A percentile compares a stretch with the other conserved stretches of the same genome.
Evolutionary conservation across 257 asterid species (phyloP).

Genomic region (Przewalskia tangutica): DNA sequence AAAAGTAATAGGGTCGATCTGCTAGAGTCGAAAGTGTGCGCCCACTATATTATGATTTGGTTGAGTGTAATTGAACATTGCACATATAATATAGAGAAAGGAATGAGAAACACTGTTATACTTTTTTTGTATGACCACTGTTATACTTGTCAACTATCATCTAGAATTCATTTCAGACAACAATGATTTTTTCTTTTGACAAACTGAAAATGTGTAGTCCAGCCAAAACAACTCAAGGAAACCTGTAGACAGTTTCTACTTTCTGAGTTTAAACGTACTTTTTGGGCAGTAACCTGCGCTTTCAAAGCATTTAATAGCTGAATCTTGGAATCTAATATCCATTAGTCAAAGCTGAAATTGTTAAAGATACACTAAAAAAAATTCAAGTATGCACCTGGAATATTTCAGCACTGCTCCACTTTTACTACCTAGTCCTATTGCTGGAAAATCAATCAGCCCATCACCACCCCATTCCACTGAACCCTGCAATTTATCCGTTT

Average conservation of each 20-base stretch:
- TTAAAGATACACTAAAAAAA: not conserved
- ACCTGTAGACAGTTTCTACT: not conserved
- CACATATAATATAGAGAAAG: too few species aligned
- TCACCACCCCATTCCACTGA: constrained; percentile 78
- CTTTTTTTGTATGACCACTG: too few species aligned
- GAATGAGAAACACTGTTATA: too few species aligned
- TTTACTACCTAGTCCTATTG: constrained; percentile 57
- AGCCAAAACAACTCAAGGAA: not conserved
- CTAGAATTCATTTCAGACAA: not conserved
- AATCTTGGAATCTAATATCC: not conserved
- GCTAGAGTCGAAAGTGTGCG: too few species aligned
- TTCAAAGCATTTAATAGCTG: not conserved
- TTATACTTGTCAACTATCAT: not conserved
- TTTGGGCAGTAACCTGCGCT: not conserved
- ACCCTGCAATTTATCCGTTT: constrained; percentile 38
- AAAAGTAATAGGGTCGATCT: too few species aligned
- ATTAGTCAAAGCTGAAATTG: not conserved
- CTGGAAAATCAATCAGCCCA: constrained; percentile 89
- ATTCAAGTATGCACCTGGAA: constrained; percentile 48
- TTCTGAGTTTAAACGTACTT: not conserved
- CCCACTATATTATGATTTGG: too few species aligned
- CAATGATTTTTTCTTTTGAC: not conserved
- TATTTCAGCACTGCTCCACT: constrained; percentile 66
- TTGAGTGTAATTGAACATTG: too few species aligned
- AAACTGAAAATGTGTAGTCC: not conserved